A percentile compares a stretch with the other conserved stretches of the same genome.
These are phyloP conservation scores for Alternaria longipes DNA, from an alignment of 2,329 filamentous ascomycete species.

Conservation along the genomic window DNA sequence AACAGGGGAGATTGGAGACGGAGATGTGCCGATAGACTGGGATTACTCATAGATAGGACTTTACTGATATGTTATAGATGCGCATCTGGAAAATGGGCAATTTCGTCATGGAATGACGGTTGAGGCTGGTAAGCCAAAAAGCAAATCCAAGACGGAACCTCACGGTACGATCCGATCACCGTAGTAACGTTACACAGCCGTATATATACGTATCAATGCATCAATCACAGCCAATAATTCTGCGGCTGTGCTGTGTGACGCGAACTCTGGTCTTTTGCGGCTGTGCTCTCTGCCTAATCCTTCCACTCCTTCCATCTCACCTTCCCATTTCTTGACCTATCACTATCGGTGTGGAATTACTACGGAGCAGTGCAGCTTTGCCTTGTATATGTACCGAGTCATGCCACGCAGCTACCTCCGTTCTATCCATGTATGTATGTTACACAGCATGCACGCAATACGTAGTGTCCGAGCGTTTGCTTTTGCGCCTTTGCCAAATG, in stretches of 20 bases:
- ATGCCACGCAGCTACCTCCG: constrained; percentile 8
- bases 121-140: background rate
- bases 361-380: constrained; percentile 11
- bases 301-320: background rate
- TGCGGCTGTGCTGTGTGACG: constrained; percentile 13
- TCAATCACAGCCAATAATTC: constrained; percentile 1
- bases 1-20: background rate
- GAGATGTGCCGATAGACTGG: too few species aligned
- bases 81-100: background rate
- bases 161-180: constrained; percentile 4
- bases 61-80: background rate
- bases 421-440: constrained; percentile 9
- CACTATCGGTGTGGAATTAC: constrained; percentile 2
- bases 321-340: constrained; percentile 3
- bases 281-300: constrained; percentile 7
- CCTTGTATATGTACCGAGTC: constrained; percentile 13
- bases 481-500: background rate
- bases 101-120: background rate
- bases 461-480: constrained; percentile 6
- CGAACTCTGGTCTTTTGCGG: constrained; percentile 8
- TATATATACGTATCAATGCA: background rate
- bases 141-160: background rate
- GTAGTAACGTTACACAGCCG: constrained; percentile 1
- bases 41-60: background rate
- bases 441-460: constrained; percentile 20